phyloP scores from a whole-genome alignment of 2,329 filamentous ascomycete species.

The Ceratocystis cacaofunesta region DNA sequence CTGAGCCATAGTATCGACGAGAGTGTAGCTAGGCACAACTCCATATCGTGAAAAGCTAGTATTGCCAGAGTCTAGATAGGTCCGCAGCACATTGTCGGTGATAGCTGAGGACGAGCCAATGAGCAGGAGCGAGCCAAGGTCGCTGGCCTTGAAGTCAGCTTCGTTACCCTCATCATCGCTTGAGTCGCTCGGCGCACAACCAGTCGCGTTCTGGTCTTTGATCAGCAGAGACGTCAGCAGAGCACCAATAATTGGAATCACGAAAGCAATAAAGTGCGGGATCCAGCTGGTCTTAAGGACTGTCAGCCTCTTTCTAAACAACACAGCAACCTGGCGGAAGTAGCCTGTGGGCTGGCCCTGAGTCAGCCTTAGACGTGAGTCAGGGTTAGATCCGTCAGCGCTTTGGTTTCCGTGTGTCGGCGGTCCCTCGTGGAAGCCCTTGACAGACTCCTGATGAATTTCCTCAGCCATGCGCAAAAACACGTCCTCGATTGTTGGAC shows the following conservation, averaged over 20 bases:
- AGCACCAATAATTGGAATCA: constrained; percentile 66
- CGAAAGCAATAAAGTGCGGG: constrained; percentile 57
- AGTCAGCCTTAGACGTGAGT: constrained; percentile 38
- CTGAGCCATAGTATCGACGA: constrained; percentile 46
- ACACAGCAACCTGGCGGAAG: constrained; percentile 52
- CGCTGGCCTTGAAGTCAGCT: constrained; percentile 24
- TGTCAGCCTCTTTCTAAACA: constrained; percentile 64
- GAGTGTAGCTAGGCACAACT: constrained; percentile 3
- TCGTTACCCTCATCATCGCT: constrained; percentile 23
- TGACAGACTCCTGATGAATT: constrained; percentile 29
- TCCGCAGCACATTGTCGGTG: constrained; percentile 1
- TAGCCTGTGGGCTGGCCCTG: constrained; percentile 58
- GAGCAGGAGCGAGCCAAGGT: constrained; percentile 19
- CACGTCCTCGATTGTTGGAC: constrained; percentile 84
- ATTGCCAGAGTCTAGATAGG: constrained; percentile 8
- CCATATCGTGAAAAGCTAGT: constrained; percentile 13
- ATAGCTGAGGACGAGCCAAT: constrained; percentile 8
- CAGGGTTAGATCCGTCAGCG: constrained; percentile 18
- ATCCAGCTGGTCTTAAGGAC: constrained; percentile 67
- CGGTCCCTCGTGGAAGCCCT: constrained; percentile 26
- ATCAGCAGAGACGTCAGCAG: constrained; percentile 68
- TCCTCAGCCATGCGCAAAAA: constrained; percentile 80
- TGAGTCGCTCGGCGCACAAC: constrained; percentile 27
- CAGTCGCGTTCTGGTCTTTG: constrained; percentile 29
- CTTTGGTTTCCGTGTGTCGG: constrained; percentile 19